Base-by-base conservation (phyloP, 345 rosid species). In the Ceriops tagal region DNA sequence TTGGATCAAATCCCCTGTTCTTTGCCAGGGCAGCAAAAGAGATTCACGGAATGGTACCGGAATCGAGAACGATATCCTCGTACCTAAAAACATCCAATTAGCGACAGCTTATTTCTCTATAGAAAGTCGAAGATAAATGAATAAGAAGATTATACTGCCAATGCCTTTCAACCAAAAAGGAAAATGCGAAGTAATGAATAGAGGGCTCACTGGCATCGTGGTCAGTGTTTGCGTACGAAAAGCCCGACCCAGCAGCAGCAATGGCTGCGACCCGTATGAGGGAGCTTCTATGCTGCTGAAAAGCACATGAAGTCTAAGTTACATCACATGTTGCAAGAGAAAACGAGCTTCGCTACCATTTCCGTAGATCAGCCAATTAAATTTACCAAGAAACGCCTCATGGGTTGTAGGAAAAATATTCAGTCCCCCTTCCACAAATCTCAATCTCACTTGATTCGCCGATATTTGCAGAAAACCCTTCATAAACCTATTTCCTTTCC, bases 191-290 rank as follows among this genome's bases (percentile, higher is more conserved):
- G 16, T 51, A 57, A 37, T 24, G 19, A 21, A 58, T 34, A 26
- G 8, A 66, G 63, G 73, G 27, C 75, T 77, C 49, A 92, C 96
- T 63, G 65, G 67, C n/a, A 64, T 84, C 80, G 22, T 72, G 31
- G 51, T 56, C 34, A 46, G 30, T 53, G 60, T 30, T 73, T 8
- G 76, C 67, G 53, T 74, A 85, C 0, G 78, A 53, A 31, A 90
- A 39, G 34, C 83, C 86, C 0, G 90, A 80, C 28, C 88, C 83
- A 0, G 79, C 80, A 1, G 85, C 74, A 18, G 86, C 87, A 37
- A 71, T 55, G 32, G 92, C 78, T 0, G 73, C 57, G 35, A 76
- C 64, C 34, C 85, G 89, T 32, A 80, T 1, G 61, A 86, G 67
- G 53, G 79, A 69, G 57, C 46, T 73, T 66, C 75, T 64, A 22